Base-by-base conservation (phyloP, 345 rosid genomes). In the Brassica incana region DNA sequence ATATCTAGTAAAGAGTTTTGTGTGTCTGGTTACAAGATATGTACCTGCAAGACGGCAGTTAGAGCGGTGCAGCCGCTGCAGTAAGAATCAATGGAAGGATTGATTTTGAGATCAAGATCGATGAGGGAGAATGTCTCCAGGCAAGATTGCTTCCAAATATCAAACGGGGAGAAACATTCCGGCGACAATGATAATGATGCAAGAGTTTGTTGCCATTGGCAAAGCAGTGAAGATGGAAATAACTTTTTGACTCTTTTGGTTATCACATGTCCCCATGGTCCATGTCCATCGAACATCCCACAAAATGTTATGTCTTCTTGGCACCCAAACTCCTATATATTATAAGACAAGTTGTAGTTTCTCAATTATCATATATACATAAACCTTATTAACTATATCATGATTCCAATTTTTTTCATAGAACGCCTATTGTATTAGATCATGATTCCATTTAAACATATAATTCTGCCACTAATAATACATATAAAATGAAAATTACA, bases 241-340 rank as follows among this genome's bases (percentile, higher is more conserved):
- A 85, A 75, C 45, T 83, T 80, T 78, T 88, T 83, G 4, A 89
- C 90, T 76, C 79, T 87, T 84, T 88, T 92, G 69, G 97, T 81
- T 56, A 92, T 81, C 32, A 86, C 65, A 83, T 94, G 97, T 25
- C 95, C 98, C 98, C 98, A 92, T 58, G 93, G 89, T 33, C 98
- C 98, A 74, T 94, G 98, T 18, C 98, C 98, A 85, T 94, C 98
- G 82, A 90, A 91, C 16, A 94, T 81, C 77, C 97, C 97, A 81
- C 95, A 91, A 52, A 91, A 90, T 23, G 85, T 83, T 89, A 88
- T 88, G 77, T 94, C 98, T 67, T 88, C 93, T 82, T 92, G 97
- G 79, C 93, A 90, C 18, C 98, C 97, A 64, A 87, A 92, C 80
- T 92, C 97, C 97, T 94, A 68, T 33, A 70, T 20, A 25, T 38